Conservation (phyloP, 148 eudicot species). For the Spergularia marina region DNA sequence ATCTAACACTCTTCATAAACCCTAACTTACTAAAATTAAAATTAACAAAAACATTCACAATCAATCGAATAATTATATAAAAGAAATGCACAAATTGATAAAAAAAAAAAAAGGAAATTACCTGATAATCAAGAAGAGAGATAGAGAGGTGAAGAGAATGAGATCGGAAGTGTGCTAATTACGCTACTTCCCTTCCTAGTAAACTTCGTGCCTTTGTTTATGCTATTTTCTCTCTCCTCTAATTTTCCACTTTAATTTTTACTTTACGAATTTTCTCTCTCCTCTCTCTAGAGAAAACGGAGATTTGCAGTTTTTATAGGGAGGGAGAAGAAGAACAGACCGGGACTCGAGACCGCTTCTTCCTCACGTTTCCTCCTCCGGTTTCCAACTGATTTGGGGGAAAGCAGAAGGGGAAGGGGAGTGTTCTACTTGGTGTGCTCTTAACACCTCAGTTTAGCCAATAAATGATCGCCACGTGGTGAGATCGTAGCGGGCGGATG, state of each 20-base stretch:
- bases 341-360: neutral
- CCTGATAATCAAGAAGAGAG: slow-evolving; percentile 12
- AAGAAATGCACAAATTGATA: neutral
- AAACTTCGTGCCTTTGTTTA: neutral
- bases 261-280: no score
- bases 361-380: no score
- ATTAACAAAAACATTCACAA: neutral
- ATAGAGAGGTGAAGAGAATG: neutral
- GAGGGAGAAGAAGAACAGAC: neutral
- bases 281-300: no score
- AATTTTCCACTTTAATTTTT: no score
- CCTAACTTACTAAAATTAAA: neutral
- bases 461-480: neutral
- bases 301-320: no score
- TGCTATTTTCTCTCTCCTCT: neutral
- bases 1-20: slow-evolving; percentile 23
- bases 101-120: slow-evolving; percentile 2
- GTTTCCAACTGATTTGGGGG: neutral
- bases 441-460: neutral
- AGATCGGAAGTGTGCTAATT: neutral
- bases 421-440: neutral
- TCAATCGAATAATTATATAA: neutral
- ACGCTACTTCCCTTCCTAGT: no score
- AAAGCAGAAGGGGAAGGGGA: neutral
- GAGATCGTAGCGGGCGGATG: neutral